phyloP scores from a whole-genome alignment of 106 monocot species.

The Acanthochlamys bracteata region DNA sequence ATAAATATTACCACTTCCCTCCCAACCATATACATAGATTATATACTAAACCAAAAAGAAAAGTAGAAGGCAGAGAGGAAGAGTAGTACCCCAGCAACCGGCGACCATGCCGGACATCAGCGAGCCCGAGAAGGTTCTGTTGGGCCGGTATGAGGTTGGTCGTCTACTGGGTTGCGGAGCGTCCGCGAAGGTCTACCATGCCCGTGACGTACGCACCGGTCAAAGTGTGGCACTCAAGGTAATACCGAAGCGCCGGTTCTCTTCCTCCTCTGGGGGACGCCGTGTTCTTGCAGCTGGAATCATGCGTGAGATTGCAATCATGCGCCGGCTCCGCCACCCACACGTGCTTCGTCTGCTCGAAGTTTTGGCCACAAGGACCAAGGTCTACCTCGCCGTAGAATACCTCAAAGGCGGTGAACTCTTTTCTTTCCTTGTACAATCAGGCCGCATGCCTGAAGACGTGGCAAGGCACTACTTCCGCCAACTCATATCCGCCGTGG shows the following conservation, averaged over 20 bases:
- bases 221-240: slow-evolving; percentile 33
- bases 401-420: slow-evolving; percentile 25
- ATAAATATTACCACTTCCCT: too few relatives aligned
- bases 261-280: neutral
- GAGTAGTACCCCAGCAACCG: neutral
- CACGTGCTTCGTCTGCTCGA: slow-evolving; percentile 26
- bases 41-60: neutral
- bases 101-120: slow-evolving; percentile 4
- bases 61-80: neutral
- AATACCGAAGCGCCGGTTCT: slow-evolving; percentile 8
- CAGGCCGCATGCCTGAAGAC: slow-evolving; percentile 17
- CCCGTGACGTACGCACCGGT: slow-evolving; percentile 18
- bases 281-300: neutral
- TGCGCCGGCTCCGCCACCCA: slow-evolving; percentile 32
- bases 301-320: slow-evolving; percentile 21
- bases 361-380: slow-evolving; percentile 30
- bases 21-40: neutral
- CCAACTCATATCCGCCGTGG: slow-evolving; percentile 33
- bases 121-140: slow-evolving; percentile 11
- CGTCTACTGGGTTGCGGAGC: slow-evolving; percentile 32
- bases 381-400: slow-evolving; percentile 29
- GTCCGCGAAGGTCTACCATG: slow-evolving; percentile 32
- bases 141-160: slow-evolving; percentile 32
- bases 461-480: slow-evolving; percentile 25
- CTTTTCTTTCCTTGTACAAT: slow-evolving; percentile 8